Base-by-base conservation (phyloP, 73 alveolate genomes). In the Paramecium pentaurelia region DNA sequence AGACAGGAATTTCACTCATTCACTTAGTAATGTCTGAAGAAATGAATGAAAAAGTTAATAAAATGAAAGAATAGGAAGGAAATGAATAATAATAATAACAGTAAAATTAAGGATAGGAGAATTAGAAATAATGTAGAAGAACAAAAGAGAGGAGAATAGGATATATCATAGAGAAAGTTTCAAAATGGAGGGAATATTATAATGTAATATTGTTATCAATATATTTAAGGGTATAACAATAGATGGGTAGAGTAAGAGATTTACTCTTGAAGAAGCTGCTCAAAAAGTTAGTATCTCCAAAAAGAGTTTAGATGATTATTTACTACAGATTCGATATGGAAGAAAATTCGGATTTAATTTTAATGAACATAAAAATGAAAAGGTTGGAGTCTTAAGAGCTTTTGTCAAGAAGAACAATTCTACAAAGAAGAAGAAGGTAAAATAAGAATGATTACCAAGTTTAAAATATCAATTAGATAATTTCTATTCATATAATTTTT, bases 101-200 rank as follows among this genome's bases (percentile, higher is more conserved):
- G 70, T n/a, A 60, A 37, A 11, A 73, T 38, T 25, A 71, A 85
- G 84, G 87, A 93, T 28, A 87, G 92, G 49, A 94, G 91, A 34
- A 92, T 73, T 40, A 86, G 44, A 93, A 93, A 18, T 59, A 42
- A 16, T 77, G 95, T 37, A 89, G 93, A 60, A 92, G 99, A 92
- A 97, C 99, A 45, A 98, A 98, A 86, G 99, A 98, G 92, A 94
- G 99, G 95, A 97, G 97, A 88, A 98, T 98, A 12, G 99, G 99
- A 28, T 98, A 95, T 77, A 97, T 98, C 40, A 95, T 98, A 6
- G 99, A 98, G 93, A 96, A 96, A 93, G 99, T 98, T 12, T 93
- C 97, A 73, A 95, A 95, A 11, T 98, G 99, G 99, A 95, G 99
- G 77, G 97, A 97, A 85, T 94, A 97, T 86, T 98, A 98, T 93